Evolutionary conservation across 179 eudicot genomes (phyloP), one percentile per base, ranked within the genome.

Genomic region (Drosera spatulata): DNA sequence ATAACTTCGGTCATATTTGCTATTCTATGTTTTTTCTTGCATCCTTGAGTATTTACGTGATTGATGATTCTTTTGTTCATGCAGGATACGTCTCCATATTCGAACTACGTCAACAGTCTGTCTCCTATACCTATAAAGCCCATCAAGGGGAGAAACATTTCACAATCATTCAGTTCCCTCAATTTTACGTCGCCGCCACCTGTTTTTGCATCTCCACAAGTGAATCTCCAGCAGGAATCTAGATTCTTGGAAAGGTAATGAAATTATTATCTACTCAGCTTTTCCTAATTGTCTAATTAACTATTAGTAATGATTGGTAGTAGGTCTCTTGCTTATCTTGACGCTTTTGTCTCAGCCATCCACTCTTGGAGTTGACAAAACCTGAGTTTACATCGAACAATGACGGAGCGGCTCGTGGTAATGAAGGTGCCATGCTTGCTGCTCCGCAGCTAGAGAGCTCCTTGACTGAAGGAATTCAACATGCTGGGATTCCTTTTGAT

Each of bases 121-220:
- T 91, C 98, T 14, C 98, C 98, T 4, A 84, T 91, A 64, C 33
- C 33, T 22, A 22, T 22, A 22, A 78, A 79, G 58, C 79, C 84
- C 4, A 76, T 75, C 43, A 85, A 80, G 70, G 63, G 91, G 22
- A 39, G 65, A 14, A 86, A 80, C 60, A 73, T 78, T 57, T 77
- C 93, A 58, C 96, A 88, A 73, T 71, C 89, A 3, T 74, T 86
- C 65, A 78, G 79, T 69, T 75, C 95, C 4, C 83, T 84, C 46
- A 88, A 71, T 68, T 86, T 84, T 61, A 70, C 85, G 1, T 86
- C 96, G 39, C 80, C 82, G 62, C 98, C 96, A 7, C 79, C 98
- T 6, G 80, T 91, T 65, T 91, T 91, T 70, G 79, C 96, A 55
- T 91, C 98, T 33, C 98, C 98, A 0, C 98, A 88, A 67, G 79